Evolutionary conservation across 805 yeast genomes (phyloP), one percentile per base, ranked within the genome.

Genomic region (Cyberlindnera mrakii): DNA sequence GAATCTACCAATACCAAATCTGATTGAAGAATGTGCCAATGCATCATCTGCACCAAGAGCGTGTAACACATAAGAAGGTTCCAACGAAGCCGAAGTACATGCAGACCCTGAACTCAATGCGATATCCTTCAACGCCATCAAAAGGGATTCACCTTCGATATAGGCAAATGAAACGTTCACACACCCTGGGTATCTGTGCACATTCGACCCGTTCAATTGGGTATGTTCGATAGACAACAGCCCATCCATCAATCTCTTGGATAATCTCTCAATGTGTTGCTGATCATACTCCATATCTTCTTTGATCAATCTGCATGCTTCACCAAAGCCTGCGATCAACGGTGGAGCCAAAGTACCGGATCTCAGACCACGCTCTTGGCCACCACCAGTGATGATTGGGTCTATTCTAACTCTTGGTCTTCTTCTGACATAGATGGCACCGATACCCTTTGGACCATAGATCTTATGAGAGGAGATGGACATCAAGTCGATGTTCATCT

Each of bases 331-430:
- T 30, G 89, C 82, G 34, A 91, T 86, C 59, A 89, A 73, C 18
- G 98, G 96, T n/a, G 99, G 96, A 4, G 99, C 90, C 60, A 93
- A 75, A 25, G 99, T 93, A 48, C 99, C 99, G 5, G 96, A 85
- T 68, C 99, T 78, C 58, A 93, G 72, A 46, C 99, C 99, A 71
- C 99, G 84, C 70, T 93, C 99, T 70, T 93, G 99, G 41, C 99
- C 99, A 68, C 99, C 99, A 52, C 99, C 99, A 47, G 89, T 84
- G 53, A 93, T 85, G 43, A 93, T 72, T 18, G 99, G 96, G 51
- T 90, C 97, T 48, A 93, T 63, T 75, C 99, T 85, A 39, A 93
- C 99, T 68, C 99, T 82, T 49, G 99, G 99, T 67, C 99, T 83
- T 75, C 99, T 85, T 69, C 99, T 82, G 33, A 93, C 91, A 60